Evolutionary conservation across 495 filamentous ascomycete genomes (phyloP), one percentile per base, ranked within the genome.

Genomic region (Hypoxylon rickii): DNA sequence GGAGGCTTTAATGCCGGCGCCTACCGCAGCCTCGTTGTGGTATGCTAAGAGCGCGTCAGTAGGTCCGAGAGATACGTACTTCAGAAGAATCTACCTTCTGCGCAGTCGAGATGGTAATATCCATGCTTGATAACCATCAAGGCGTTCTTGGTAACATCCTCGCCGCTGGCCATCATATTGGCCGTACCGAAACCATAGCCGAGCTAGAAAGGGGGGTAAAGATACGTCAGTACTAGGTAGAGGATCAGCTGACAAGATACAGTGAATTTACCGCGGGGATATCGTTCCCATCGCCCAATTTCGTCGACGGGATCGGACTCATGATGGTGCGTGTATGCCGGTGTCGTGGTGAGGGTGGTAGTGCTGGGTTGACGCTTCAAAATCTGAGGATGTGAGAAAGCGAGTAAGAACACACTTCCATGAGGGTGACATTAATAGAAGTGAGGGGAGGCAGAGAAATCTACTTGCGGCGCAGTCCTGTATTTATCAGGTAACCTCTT

Each of bases 71-170:
- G 1, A 45, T 19, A 18, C 21, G n/a, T 21, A 16, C n/a, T 26
- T 10, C 12, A 11, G 1, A 22, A 12, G 17, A 41, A 18, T 50
- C 22, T 57, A 78, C 79, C 56, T 74, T 94, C 86, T 21, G 90
- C 90, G 12, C 86, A 83, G 71, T 96, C 90, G 8, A 92, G 76
- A 63, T 94, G 89, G 38, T 76, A 71, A 69, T 86, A 95, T 29
- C 88, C 89, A 20, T 84, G 68, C 38, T 83, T 80, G 55, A 91
- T 82, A 1, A 90, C 88, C 22, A 72, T 82, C 34, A 89, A 81
- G 13, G 84, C 76, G 8, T 76, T 69, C 5, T 86, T 80, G 21
- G 89, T 73, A 29, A 84, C 67, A 2, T 72, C 71, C 29, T 79
- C 69, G 62, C 86, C 79, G 12, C 58, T 60, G 22, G 60, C 68